Base-by-base conservation (phyloP, 1,139 yeast genomes). In the Magnusiomyces fungicola region DNA sequence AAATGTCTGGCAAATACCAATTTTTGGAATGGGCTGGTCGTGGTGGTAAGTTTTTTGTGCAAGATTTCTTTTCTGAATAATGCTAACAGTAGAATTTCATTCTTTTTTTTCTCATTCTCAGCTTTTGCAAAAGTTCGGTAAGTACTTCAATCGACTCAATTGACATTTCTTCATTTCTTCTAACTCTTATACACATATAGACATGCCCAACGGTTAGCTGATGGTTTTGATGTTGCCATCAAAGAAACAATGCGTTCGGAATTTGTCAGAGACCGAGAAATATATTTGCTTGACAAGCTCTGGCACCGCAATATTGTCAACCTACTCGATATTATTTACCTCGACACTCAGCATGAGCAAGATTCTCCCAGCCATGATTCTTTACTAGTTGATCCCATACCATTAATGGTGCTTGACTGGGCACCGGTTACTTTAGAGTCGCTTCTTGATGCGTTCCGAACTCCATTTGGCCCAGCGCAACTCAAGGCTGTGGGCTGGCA, bases 401-500 rank as follows among this genome's bases (percentile, higher is more conserved):
- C 52, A 3, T 40, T 46, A 9, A 32, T 50, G 38, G 53, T 50
- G 7, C 44, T 50, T 6, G 53, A 50, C 23, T 50, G 48, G 42
- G 50, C 49, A 19, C 50, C 53, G 3, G 19, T 46, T 5, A 24
- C 50, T n/a, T 34, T 50, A n/a, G 53, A 47, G 12, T 21, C 14
- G 10, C 32, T 50, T 22, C 14, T 50, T 4, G 53, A 50, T 19
- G 34, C 46, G 21, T 38, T 16, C 22, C 12, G 46, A 16, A 19
- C 45, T 10, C 53, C 53, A 9, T 50, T 50, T 37, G 33, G 32
- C 10, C 16, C 39, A 3, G 12, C 29, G 16, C 40, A 43, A 23
- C 29, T 90, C 50, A 88, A 88, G 68, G 81, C 89, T 48, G 92
- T 92, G 66, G 89, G 88, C 88, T 89, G 82, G 71, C 98, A 92